Percentiles rank a stretch among this genome's conserved stretches.
These are phyloP conservation scores for Basipetospora chlamydospora DNA, from an alignment of 2,329 filamentous ascomycete species.

Conservation along the genomic window DNA sequence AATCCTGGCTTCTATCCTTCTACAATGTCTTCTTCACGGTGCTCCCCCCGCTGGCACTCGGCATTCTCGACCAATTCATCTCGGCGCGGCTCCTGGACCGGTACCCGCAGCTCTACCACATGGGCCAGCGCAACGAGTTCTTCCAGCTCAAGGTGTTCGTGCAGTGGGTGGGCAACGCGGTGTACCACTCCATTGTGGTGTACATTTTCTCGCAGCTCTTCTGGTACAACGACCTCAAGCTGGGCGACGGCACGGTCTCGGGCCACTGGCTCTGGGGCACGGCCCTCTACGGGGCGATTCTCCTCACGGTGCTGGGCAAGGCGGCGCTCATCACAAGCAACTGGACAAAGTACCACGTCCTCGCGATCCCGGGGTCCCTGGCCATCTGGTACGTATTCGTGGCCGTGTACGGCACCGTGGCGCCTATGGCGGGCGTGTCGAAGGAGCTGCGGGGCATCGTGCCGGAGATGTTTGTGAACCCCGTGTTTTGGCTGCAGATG, in stretches of 20 bases:
- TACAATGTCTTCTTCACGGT: slow-evolving; percentile 99
- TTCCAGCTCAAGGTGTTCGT: slow-evolving; percentile 88
- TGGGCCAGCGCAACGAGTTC: slow-evolving; percentile 85
- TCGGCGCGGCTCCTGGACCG: slow-evolving; percentile 85
- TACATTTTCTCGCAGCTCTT: slow-evolving; percentile 75
- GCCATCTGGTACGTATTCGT: slow-evolving; percentile 83
- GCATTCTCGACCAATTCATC: slow-evolving; percentile 95
- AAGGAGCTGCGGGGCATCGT: slow-evolving; percentile 76
- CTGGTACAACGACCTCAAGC: slow-evolving; percentile 66
- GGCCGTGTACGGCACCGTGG: slow-evolving; percentile 72
- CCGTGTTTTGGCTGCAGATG: slow-evolving; percentile 86
- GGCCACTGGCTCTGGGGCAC: slow-evolving; percentile 99
- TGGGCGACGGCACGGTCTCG: slow-evolving; percentile 63
- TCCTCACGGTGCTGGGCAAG: slow-evolving; percentile 87
- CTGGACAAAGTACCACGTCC: slow-evolving; percentile 96
- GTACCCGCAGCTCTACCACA: slow-evolving; percentile 88
- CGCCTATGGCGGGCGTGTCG: slow-evolving; percentile 68
- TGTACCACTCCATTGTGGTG: slow-evolving; percentile 89
- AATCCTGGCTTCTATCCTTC: slow-evolving; percentile 98
- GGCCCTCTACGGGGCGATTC: slow-evolving; percentile 83
- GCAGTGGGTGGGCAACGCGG: slow-evolving; percentile 84
- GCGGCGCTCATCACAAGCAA: slow-evolving; percentile 90
- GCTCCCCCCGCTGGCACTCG: slow-evolving; percentile 81
- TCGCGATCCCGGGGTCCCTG: slow-evolving; percentile 90
- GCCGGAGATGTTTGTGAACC: slow-evolving; percentile 63